Percentiles rank a stretch among this genome's conserved stretches.
Evolutionary conservation across 768 basidiomycete species (phyloP).

Genomic region (Phylloporus sp.): DNA sequence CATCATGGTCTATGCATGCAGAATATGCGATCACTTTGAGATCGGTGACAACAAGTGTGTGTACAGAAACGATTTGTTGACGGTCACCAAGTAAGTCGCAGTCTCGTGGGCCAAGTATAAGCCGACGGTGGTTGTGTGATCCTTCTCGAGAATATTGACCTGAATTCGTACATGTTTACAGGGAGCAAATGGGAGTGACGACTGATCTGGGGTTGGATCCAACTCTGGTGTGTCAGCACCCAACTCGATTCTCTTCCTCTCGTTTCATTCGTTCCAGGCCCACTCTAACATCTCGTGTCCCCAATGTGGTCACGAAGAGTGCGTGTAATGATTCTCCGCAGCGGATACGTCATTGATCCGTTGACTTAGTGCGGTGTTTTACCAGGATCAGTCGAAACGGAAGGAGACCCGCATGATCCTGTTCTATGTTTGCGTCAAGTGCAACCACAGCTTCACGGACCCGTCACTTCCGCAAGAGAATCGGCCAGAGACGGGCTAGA

Average conservation of each 20-base stretch:
- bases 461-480: conserved; percentile 53
- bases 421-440: conserved; percentile 86
- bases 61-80: conserved; percentile 89
- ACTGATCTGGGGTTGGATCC: conserved; percentile 85
- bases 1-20: conserved; percentile 86
- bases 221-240: conserved; percentile 58
- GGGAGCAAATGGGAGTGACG: conserved; percentile 92
- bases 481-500: conserved; percentile 27
- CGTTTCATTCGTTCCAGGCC: conserved; percentile 43
- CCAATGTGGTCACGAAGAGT: conserved; percentile 80
- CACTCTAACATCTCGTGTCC: conserved; percentile 85
- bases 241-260: not conserved
- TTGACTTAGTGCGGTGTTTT: conserved; percentile 74
- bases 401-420: conserved; percentile 94
- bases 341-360: conserved; percentile 1
- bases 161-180: conserved; percentile 34
- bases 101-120: not conserved
- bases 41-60: conserved; percentile 85
- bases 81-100: conserved; percentile 76
- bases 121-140: conserved; percentile 14
- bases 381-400: conserved; percentile 96
- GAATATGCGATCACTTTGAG: conserved; percentile 87
- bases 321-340: conserved; percentile 28
- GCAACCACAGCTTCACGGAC: conserved; percentile 72
- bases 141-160: not conserved